A percentile compares a stretch with the other conserved stretches of the same genome.
phyloP scores from a whole-genome alignment of 2,329 filamentous ascomycete genomes.

The Botryotinia globosa region DNA sequence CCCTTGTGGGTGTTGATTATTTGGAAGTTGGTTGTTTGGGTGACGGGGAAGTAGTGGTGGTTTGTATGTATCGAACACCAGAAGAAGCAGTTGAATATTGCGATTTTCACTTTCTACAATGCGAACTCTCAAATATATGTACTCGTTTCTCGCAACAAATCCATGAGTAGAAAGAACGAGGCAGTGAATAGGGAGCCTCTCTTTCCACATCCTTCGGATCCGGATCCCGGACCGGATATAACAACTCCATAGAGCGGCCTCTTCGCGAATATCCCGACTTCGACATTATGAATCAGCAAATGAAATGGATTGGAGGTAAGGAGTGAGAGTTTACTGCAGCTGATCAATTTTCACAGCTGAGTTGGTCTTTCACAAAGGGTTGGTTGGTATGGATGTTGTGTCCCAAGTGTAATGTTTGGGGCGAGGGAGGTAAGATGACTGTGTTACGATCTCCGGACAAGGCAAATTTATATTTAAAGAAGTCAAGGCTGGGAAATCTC shows the following conservation, averaged over 20 bases:
- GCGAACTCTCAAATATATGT: slow-evolving; percentile 8
- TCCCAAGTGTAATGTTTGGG: not conserved
- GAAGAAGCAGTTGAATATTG: not conserved
- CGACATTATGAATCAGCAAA: not conserved
- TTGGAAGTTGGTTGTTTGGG: not conserved
- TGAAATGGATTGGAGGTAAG: not conserved
- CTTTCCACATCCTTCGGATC: not conserved
- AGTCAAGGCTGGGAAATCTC: not conserved
- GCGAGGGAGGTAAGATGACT: not conserved
- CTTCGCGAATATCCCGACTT: not conserved
- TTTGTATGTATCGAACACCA: not conserved
- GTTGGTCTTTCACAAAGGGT: not conserved
- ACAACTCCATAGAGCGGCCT: not conserved
- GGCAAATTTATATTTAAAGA: not conserved
- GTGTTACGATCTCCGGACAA: not conserved
- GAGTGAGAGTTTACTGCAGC: not conserved
- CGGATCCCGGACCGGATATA: not conserved
- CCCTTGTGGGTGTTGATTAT: not conserved
- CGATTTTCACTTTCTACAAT: not conserved
- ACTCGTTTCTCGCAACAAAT: not conserved
- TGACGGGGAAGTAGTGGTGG: too few relatives aligned
- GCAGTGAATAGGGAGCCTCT: not conserved
- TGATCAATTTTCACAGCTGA: not conserved
- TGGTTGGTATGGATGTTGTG: not conserved
- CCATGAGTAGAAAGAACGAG: not conserved